Percentiles rank a stretch among this genome's conserved stretches.
Evolutionary conservation across 257 asterid genomes (phyloP).

Genomic region (Salvia hispanica): DNA sequence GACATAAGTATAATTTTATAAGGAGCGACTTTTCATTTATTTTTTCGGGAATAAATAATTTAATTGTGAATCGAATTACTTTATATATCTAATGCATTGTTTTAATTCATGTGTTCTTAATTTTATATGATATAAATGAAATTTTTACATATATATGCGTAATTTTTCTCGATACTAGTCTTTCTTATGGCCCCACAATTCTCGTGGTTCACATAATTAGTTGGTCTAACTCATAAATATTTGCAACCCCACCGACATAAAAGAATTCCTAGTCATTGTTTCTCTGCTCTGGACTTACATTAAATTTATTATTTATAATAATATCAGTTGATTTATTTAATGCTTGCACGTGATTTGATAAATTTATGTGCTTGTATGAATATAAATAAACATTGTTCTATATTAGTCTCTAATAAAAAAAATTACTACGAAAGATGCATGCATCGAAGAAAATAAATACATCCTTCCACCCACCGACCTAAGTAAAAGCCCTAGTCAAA

Average conservation of each 20-base stretch:
- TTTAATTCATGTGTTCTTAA: too few relatives aligned
- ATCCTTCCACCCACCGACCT: constrained; percentile 14
- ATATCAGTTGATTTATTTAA: neutral
- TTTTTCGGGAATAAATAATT: too few relatives aligned
- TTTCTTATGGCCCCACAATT: constrained; percentile 36
- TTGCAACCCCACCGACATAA: constrained; percentile 35
- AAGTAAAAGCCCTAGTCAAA: neutral
- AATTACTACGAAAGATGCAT: neutral
- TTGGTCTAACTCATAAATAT: constrained; percentile 22
- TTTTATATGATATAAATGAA: too few relatives aligned
- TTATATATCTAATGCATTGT: too few relatives aligned
- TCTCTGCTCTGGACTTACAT: neutral
- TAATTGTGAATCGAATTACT: too few relatives aligned
- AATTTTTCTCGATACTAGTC: neutral
- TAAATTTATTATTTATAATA: neutral
- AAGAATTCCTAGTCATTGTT: constrained; percentile 6
- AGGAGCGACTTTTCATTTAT: too few relatives aligned
- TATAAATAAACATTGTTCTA: neutral
- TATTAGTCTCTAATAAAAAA: neutral
- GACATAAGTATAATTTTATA: too few relatives aligned
- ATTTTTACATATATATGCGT: neutral
- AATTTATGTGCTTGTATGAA: neutral
- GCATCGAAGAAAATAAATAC: neutral
- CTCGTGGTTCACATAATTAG: constrained; percentile 32
- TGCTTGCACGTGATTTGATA: neutral